Conservation (phyloP, 1,139 yeast genomes). For the Arxiozyma telluris region DNA sequence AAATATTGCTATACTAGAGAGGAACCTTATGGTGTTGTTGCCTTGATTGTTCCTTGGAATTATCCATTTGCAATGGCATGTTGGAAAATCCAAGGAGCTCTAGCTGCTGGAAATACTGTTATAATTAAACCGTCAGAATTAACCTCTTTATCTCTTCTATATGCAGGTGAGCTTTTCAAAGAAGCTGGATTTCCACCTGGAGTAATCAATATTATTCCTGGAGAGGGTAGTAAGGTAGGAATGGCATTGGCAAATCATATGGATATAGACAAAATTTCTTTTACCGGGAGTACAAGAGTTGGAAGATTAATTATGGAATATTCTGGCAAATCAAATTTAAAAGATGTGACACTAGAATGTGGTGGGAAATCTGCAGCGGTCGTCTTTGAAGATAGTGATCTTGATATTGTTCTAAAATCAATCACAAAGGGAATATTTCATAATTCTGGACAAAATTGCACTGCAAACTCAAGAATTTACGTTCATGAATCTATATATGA, state of each 20-base stretch:
- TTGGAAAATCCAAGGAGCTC: constrained; percentile 65
- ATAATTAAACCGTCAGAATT: constrained; percentile 61
- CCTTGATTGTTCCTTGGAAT: constrained; percentile 70
- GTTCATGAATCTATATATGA: constrained; percentile 66
- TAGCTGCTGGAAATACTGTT: constrained; percentile 61
- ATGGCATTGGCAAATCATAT: constrained; percentile 48
- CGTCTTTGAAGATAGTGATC: constrained; percentile 65
- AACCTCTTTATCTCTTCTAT: constrained; percentile 54
- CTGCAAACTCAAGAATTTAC: constrained; percentile 77
- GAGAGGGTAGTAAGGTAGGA: constrained; percentile 49
- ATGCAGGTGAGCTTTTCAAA: constrained; percentile 44
- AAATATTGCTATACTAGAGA: constrained; percentile 71
- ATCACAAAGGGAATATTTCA: constrained; percentile 75
- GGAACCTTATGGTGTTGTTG: constrained; percentile 78
- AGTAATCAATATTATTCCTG: constrained; percentile 53
- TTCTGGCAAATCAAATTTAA: constrained; percentile 52
- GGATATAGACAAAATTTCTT: constrained; percentile 56
- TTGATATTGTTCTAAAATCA: constrained; percentile 77
- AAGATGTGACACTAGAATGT: constrained; percentile 80
- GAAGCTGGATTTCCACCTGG: constrained; percentile 71
- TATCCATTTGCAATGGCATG: constrained; percentile 63
- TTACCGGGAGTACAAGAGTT: constrained; percentile 54
- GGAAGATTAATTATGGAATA: constrained; percentile 48
- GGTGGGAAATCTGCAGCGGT: constrained; percentile 85
- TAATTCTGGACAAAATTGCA: constrained; percentile 87